phyloP scores from a whole-genome alignment of 2,329 filamentous ascomycete species.

The Trichocomaceae sp. region DNA sequence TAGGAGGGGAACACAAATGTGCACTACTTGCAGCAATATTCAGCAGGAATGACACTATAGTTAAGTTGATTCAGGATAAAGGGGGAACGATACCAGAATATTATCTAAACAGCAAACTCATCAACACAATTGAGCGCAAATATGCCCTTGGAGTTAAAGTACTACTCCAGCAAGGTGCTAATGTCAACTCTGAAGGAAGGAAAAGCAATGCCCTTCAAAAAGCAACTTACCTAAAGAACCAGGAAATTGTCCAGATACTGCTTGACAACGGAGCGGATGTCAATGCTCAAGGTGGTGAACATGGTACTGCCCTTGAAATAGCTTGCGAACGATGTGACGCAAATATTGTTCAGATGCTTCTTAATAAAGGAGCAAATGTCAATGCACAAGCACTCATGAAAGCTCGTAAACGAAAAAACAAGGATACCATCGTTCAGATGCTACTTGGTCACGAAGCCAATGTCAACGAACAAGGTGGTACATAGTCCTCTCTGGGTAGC shows the following conservation, averaged over 20 bases:
- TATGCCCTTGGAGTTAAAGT: constrained; percentile 14
- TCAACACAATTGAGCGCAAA: not conserved
- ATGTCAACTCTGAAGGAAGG: not conserved
- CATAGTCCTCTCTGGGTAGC: not conserved
- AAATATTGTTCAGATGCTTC: constrained; percentile 16
- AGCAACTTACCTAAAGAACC: not conserved
- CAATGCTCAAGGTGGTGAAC: not conserved
- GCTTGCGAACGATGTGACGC: no score
- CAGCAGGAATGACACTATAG: not conserved
- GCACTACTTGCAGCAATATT: constrained; percentile 4
- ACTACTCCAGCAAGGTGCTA: constrained; percentile 21
- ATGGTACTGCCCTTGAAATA: not conserved
- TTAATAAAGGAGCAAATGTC: constrained; percentile 18
- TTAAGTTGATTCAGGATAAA: not conserved
- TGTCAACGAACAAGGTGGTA: not conserved
- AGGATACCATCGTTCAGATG: not conserved
- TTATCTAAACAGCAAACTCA: not conserved
- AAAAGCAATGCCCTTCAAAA: not conserved
- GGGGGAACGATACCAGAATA: not conserved
- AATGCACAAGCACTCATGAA: not conserved
- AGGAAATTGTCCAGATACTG: constrained; percentile 9
- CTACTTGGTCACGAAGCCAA: not conserved
- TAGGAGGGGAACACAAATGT: not conserved
- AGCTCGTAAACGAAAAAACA: not conserved
- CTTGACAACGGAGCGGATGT: not conserved